Percentiles rank a stretch among this genome's conserved stretches.
Evolutionary conservation across 257 asterid species (phyloP).

Genomic region (Catharanthus roseus): DNA sequence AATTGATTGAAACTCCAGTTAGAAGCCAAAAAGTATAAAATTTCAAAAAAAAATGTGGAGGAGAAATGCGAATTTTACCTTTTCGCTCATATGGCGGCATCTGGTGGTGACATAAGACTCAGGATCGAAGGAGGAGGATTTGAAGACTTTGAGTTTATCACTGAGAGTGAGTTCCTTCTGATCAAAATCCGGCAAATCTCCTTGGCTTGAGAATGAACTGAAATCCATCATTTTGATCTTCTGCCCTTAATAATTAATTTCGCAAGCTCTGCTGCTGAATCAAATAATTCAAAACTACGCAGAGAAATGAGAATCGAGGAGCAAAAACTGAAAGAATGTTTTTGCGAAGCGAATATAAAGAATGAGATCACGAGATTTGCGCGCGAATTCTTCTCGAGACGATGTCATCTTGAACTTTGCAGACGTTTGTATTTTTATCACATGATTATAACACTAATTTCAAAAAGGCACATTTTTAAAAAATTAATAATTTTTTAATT

Average conservation of each 20-base stretch:
- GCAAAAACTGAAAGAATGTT: neutral
- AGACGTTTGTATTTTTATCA: no score
- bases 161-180: conserved; percentile 48
- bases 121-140: conserved; percentile 55
- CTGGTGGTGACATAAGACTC: conserved; percentile 45
- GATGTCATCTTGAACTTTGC: neutral
- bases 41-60: neutral
- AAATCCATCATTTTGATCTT: conserved; percentile 26
- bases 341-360: neutral
- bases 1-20: neutral
- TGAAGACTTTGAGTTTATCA: conserved; percentile 72
- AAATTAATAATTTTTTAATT: no score
- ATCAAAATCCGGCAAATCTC: conserved; percentile 68
- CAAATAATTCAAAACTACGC: neutral
- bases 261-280: neutral
- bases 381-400: neutral
- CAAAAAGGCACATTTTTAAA: no score
- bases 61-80: conserved; percentile 30
- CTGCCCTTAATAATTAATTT: neutral
- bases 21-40: neutral
- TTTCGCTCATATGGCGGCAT: conserved; percentile 68
- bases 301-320: neutral
- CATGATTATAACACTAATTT: no score
- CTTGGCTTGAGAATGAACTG: conserved; percentile 49
- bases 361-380: conserved; percentile 1